These are phyloP conservation scores for Arachnopeziza araneosa DNA, from an alignment of 2,329 filamentous ascomycete genomes.

Conservation along the genomic window DNA sequence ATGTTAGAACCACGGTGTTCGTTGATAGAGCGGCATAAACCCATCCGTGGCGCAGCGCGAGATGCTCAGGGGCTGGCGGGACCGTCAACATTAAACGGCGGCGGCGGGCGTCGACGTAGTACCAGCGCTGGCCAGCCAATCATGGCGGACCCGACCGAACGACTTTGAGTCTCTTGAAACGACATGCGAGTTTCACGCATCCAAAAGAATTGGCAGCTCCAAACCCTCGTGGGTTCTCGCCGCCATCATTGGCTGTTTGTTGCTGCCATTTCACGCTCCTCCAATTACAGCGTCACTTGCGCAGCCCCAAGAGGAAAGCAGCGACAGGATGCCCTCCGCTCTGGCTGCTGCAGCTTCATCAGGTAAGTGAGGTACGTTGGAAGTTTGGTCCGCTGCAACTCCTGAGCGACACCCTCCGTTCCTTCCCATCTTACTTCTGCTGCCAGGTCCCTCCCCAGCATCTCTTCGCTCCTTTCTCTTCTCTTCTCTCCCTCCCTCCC, in stretches of 20 bases:
- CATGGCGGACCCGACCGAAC: not conserved
- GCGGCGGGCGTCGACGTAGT: not conserved
- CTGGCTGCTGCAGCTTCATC: not conserved
- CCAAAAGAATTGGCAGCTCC: not conserved
- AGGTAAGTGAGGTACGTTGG: not conserved
- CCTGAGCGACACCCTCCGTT: not conserved
- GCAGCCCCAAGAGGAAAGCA: not conserved
- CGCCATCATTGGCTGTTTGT: conserved; percentile 2
- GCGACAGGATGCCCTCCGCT: not conserved
- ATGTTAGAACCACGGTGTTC: not conserved
- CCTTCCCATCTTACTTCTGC: not conserved
- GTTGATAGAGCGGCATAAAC: not conserved
- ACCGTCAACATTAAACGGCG: not conserved
- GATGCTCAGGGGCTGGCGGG: not conserved
- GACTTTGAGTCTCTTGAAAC: conserved; percentile 9
- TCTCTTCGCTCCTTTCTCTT: not conserved
- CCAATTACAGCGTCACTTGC: not conserved
- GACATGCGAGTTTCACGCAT: conserved; percentile 11
- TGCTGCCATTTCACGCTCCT: not conserved
- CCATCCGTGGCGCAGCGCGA: not conserved
- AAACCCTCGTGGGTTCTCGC: not conserved
- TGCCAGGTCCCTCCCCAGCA: not conserved
- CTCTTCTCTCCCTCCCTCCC: not conserved
- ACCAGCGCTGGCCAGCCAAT: conserved; percentile 1
- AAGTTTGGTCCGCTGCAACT: not conserved